A percentile compares a stretch with the other conserved stretches of the same genome.
These are phyloP conservation scores for Malassezia dermatis DNA, from an alignment of 1,284 basidiomycete genomes.

Conservation along the genomic window DNA sequence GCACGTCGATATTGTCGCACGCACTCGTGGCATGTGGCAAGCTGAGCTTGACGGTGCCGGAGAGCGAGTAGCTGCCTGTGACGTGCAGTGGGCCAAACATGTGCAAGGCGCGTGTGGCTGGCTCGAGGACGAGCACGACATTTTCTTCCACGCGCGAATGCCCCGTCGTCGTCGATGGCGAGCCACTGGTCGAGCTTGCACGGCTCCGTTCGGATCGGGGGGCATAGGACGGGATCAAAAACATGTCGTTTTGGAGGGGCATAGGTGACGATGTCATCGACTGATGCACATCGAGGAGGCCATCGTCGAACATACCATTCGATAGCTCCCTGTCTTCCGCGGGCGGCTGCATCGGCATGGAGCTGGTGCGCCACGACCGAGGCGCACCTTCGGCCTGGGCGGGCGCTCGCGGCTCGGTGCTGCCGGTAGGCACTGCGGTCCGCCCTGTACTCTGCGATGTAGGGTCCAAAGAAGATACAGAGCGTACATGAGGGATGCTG, in stretches of 20 bases:
- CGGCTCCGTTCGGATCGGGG: background rate
- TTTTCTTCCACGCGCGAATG: background rate
- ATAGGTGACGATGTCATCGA: background rate
- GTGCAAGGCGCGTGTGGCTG: slow-evolving; percentile 28
- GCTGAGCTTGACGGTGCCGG: slow-evolving; percentile 27
- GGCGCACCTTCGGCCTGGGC: background rate
- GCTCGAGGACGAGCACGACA: slow-evolving; percentile 21
- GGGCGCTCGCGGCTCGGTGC: background rate
- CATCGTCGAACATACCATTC: background rate
- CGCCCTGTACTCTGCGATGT: background rate
- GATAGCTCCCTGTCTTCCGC: background rate
- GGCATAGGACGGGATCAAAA: background rate
- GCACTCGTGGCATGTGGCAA: background rate
- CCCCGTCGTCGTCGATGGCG: background rate
- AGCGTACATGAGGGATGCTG: background rate
- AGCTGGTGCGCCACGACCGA: background rate
- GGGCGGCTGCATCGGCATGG: background rate
- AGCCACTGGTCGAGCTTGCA: background rate
- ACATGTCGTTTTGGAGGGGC: background rate
- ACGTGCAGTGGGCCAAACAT: slow-evolving; percentile 47
- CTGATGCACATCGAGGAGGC: background rate
- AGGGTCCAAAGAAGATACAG: background rate
- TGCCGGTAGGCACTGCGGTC: background rate
- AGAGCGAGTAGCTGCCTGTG: slow-evolving; percentile 44
- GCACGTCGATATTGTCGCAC: slow-evolving; percentile 21